These are phyloP conservation scores for Phytopythium litorale DNA, from an alignment of 352 stramenopile species.

Conservation along the genomic window DNA sequence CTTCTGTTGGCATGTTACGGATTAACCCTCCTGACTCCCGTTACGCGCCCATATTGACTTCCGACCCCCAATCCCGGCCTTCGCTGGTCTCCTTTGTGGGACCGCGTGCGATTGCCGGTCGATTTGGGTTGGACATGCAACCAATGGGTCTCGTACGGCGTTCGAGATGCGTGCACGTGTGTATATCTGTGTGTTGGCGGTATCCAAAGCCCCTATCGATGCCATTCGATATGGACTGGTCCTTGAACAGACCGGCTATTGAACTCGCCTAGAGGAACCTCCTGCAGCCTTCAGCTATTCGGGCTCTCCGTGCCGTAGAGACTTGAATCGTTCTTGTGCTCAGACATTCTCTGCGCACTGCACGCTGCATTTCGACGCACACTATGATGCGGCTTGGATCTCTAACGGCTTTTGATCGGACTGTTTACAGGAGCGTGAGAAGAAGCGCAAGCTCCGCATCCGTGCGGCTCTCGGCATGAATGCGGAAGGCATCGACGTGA, in stretches of 20 bases:
- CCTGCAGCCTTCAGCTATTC: slow-evolving; percentile 91
- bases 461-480: slow-evolving; percentile 82
- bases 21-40: slow-evolving; percentile 91
- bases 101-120: slow-evolving; percentile 45
- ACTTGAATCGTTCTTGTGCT: slow-evolving; percentile 89
- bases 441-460: slow-evolving; percentile 81
- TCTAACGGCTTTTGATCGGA: slow-evolving; percentile 8
- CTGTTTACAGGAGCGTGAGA: slow-evolving; percentile 67
- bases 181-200: slow-evolving; percentile 30
- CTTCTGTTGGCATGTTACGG: slow-evolving; percentile 80
- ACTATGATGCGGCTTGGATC: background rate
- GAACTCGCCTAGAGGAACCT: slow-evolving; percentile 71
- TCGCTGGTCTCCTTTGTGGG: slow-evolving; percentile 11
- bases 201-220: slow-evolving; percentile 87
- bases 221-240: slow-evolving; percentile 74
- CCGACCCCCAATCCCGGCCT: slow-evolving; percentile 53
- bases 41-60: slow-evolving; percentile 77
- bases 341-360: slow-evolving; percentile 45
- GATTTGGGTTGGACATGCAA: slow-evolving; percentile 72
- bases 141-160: background rate
- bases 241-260: slow-evolving; percentile 93
- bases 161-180: slow-evolving; percentile 14
- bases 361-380: background rate
- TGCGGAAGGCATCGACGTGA: slow-evolving; percentile 77
- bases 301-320: slow-evolving; percentile 59